These are phyloP conservation scores for Linderina pennispora DNA, from an alignment of 192 early-diverging fungal species.

Conservation along the genomic window DNA sequence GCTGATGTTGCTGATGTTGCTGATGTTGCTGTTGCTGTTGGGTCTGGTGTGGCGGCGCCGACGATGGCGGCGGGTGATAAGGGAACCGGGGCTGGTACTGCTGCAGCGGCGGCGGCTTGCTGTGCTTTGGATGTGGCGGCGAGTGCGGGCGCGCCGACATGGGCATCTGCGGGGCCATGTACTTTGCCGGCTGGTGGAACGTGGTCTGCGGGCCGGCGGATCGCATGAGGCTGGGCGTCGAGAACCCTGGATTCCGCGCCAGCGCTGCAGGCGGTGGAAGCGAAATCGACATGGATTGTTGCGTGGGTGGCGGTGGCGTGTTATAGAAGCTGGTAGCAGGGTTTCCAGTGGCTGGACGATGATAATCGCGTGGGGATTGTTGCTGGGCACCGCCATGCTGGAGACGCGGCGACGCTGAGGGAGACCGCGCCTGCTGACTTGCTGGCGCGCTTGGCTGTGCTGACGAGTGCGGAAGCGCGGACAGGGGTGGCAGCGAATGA, in stretches of 20 bases:
- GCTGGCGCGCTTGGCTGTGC: no score
- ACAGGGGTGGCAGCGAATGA: background rate
- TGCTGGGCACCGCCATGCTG: background rate
- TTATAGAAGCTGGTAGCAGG: conserved; percentile 7
- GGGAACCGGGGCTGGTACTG: no score
- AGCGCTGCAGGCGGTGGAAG: conserved; percentile 9
- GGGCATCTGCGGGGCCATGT: no score
- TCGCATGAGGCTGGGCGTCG: conserved; percentile 6
- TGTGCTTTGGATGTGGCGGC: background rate
- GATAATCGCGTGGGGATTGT: conserved; percentile 1
- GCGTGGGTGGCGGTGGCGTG: conserved; percentile 5
- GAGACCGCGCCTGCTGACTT: background rate
- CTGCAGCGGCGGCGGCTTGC: background rate
- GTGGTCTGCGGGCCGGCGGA: no score
- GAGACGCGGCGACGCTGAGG: background rate
- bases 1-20: background rate
- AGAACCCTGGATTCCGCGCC: conserved; percentile 3
- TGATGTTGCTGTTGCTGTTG: conserved; percentile 1
- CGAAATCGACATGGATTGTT: conserved; percentile 1
- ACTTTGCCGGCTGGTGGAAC: no score
- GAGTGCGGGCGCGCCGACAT: conserved; percentile 6
- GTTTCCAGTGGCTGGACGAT: conserved; percentile 7
- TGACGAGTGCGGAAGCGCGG: no score
- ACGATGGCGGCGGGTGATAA: no score
- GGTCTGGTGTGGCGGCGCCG: conserved; percentile 4